These are phyloP conservation scores for Phoma sp. DNA, from an alignment of 2,329 filamentous ascomycete species.

Conservation along the genomic window DNA sequence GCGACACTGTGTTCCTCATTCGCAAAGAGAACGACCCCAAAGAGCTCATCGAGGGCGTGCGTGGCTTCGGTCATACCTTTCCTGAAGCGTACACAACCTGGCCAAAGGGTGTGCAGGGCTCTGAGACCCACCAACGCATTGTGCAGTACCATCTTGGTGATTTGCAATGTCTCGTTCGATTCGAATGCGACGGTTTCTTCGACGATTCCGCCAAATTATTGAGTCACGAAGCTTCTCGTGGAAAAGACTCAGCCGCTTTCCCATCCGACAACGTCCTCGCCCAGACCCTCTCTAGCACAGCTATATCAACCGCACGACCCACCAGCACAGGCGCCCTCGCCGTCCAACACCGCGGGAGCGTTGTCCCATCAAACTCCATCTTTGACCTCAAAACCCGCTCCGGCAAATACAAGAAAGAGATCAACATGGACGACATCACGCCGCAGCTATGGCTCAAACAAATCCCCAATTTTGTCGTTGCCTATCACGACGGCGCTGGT, in stretches of 20 bases:
- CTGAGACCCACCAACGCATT: conserved; percentile 59
- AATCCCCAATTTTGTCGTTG: conserved; percentile 59
- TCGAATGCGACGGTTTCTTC: conserved; percentile 63
- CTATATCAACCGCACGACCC: conserved; percentile 1
- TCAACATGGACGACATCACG: conserved; percentile 51
- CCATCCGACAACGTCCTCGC: conserved; percentile 16
- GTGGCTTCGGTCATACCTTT: conserved; percentile 71
- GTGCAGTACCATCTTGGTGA: conserved; percentile 63
- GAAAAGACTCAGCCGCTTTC: neutral
- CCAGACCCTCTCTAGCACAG: conserved; percentile 15
- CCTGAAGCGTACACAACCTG: conserved; percentile 65
- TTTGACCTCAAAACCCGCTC: conserved; percentile 62
- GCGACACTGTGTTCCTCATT: conserved; percentile 66
- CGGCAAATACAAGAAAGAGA: conserved; percentile 33
- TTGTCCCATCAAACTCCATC: conserved; percentile 52
- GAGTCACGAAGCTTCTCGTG: conserved; percentile 20
- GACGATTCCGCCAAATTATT: neutral
- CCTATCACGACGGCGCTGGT: conserved; percentile 54
- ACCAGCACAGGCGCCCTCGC: conserved; percentile 16
- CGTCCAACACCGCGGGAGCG: conserved; percentile 27
- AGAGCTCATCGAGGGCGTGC: conserved; percentile 62
- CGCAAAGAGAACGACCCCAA: conserved; percentile 66
- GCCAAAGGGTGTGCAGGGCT: too few species aligned
- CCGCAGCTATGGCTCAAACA: conserved; percentile 59
- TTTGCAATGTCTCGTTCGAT: conserved; percentile 59